Evolutionary conservation across 129 eudicot species (phyloP).

Genomic region (Chrysanthemum lavandulifolium): DNA sequence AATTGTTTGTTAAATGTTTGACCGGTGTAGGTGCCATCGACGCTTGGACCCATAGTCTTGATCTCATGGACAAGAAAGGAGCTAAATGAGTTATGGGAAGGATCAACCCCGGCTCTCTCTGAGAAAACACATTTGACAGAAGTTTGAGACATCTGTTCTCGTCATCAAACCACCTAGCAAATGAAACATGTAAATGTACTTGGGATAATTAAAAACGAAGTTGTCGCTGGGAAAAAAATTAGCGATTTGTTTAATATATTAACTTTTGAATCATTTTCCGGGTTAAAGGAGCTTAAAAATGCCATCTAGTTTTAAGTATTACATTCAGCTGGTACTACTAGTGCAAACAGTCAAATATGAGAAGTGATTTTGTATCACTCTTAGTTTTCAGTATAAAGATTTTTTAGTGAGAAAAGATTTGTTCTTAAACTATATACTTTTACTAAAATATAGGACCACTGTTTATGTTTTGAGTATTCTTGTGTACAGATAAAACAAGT

Average conservation of each 20-base stretch:
- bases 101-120: slow-evolving; percentile 38
- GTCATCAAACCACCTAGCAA: not conserved
- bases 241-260: slow-evolving; percentile 30
- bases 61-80: slow-evolving; percentile 88
- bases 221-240: slow-evolving; percentile 18
- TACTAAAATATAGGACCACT: no score
- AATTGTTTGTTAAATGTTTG: slow-evolving; percentile 1
- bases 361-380: no score
- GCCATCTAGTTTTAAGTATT: not conserved
- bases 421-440: no score
- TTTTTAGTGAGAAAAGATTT: no score
- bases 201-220: slow-evolving; percentile 32
- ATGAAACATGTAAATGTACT: slow-evolving; percentile 41
- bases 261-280: slow-evolving; percentile 17
- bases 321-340: not conserved
- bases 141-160: slow-evolving; percentile 37
- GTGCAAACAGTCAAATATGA: not conserved
- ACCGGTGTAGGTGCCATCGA: slow-evolving; percentile 74
- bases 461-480: no score
- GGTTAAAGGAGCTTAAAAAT: slow-evolving; percentile 5
- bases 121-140: slow-evolving; percentile 65
- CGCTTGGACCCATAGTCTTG: slow-evolving; percentile 70
- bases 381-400: no score
- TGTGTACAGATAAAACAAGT: no score
- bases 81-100: slow-evolving; percentile 92